Conservation (phyloP, 2,329 filamentous ascomycete species). For the Sclerotinia sclerotiorum region DNA sequence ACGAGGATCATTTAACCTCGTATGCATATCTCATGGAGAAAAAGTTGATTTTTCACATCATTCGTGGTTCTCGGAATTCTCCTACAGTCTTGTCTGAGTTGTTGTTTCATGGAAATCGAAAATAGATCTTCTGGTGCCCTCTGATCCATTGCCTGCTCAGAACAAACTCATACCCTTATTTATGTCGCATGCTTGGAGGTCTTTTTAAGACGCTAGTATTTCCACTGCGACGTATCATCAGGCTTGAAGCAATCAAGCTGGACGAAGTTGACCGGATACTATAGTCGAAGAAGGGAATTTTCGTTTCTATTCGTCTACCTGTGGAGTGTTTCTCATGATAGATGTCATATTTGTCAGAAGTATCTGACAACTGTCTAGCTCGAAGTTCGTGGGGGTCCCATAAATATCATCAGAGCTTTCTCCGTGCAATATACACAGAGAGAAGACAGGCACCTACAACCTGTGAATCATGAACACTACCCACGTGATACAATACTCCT, state of each 20-base stretch:
- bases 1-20: background rate
- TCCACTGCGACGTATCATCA: background rate
- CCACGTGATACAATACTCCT: background rate
- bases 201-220: background rate
- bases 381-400: slow-evolving; percentile 2
- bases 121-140: background rate
- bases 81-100: background rate
- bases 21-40: background rate
- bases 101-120: background rate
- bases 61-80: background rate
- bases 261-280: background rate
- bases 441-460: background rate
- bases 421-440: slow-evolving; percentile 1
- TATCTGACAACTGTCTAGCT: background rate
- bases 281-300: background rate
- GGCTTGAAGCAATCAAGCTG: background rate
- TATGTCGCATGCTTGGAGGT: background rate
- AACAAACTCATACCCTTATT: background rate
- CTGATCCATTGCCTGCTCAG: background rate
- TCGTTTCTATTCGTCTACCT: background rate
- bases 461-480: slow-evolving; percentile 4
- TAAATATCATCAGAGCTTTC: background rate
- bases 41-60: background rate
- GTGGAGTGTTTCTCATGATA: background rate
- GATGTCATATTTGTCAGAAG: slow-evolving; percentile 7